Base-by-base conservation (phyloP, 257 asterid genomes). In the Petrea volubilis region DNA sequence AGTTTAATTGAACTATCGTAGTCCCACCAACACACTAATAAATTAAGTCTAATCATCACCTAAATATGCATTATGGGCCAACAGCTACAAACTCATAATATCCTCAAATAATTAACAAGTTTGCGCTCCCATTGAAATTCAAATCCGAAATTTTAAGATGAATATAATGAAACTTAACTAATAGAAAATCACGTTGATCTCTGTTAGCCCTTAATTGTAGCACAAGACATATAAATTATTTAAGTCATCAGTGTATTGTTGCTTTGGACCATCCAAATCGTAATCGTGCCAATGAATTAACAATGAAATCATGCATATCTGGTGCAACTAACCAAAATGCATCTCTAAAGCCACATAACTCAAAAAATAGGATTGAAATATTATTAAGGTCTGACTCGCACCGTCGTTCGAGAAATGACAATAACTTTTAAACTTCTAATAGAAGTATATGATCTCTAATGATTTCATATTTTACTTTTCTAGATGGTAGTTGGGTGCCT, bases 401-500 rank as follows among this genome's bases (percentile, higher is more conserved):
- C 11, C 11, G 10, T 38, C 10, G 9, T 5, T 38, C 10, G 18
- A 12, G 3, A 12, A 11, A 13, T 15, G 18, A 2, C 18, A 44
- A 51, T 10, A 51, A 51, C 28, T 51, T 24, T 24, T 51, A 21
- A 51, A 51, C 15, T 51, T 51, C 31, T 51, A 51, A 3, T n/a
- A 15, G 2, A 51, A 51, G 15, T 24, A 10, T 23, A 9, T 53
- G 0, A 52, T 3, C 23, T 11, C n/a, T 49, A 46, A 65, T 65
- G 60, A 53, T 68, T 36, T 36, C 27, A 50, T 36, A 14, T 61
- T 7, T 25, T 23, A n/a, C 47, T 36, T 40, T 63, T 50, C 10
- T 61, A 36, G 28, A 55, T 52, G 71, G 34, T 41, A 40, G 64
- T 72, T 72, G 61, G 77, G 64, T 36, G 56, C 33, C 40, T 62